Evolutionary conservation across 192 early-diverging fungal genomes (phyloP).

Genomic region (Allomyces macrogynus): DNA sequence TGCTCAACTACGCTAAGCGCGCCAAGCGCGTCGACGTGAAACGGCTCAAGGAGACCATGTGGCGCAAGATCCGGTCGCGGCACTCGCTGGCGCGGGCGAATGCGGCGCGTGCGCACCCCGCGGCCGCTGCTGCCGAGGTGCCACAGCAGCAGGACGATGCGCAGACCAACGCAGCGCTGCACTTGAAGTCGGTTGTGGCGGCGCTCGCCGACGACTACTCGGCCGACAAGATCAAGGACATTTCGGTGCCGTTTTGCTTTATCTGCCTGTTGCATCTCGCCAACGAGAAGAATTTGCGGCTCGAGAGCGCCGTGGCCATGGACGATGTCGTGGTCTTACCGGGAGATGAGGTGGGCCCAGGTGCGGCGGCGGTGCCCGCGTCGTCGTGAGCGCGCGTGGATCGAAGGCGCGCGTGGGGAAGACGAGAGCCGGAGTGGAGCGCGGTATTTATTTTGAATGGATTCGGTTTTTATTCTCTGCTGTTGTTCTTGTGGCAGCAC

Average conservation of each 20-base stretch:
- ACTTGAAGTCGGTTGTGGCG: slow-evolving; percentile 53
- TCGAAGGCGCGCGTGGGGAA: too few species aligned
- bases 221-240: slow-evolving; percentile 59
- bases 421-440: too few species aligned
- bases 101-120: not conserved
- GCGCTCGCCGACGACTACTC: slow-evolving; percentile 55
- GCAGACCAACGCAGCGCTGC: not conserved
- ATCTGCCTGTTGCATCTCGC: slow-evolving; percentile 91
- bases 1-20: slow-evolving; percentile 59
- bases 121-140: not conserved
- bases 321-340: slow-evolving; percentile 23
- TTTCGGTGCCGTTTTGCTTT: slow-evolving; percentile 93
- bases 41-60: slow-evolving; percentile 89
- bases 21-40: slow-evolving; percentile 92
- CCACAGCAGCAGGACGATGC: not conserved
- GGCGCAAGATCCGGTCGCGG: slow-evolving; percentile 33
- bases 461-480: too few species aligned
- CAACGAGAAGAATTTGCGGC: slow-evolving; percentile 68
- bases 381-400: too few species aligned
- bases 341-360: slow-evolving; percentile 4
- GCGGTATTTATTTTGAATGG: too few species aligned
- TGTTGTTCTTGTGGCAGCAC: too few species aligned
- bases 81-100: slow-evolving; percentile 4
- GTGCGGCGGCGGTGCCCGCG: too few species aligned
- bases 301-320: slow-evolving; percentile 27